Percentiles rank a stretch among this genome's conserved stretches.
Evolutionary conservation across 2,329 filamentous ascomycete genomes (phyloP).

Genomic region (Scopulariopsis brevicaulis): DNA sequence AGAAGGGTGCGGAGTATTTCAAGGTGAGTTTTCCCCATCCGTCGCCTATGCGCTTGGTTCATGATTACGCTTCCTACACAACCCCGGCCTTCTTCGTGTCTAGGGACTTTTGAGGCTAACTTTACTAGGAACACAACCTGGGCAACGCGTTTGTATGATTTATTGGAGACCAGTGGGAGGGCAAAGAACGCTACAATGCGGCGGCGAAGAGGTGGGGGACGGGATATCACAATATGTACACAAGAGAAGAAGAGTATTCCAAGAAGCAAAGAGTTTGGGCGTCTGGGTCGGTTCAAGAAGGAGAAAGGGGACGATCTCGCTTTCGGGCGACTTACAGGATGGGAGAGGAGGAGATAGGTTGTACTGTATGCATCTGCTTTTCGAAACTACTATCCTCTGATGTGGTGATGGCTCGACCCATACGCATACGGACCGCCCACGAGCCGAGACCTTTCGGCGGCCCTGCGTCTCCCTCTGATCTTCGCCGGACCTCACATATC

Average conservation of each 20-base stretch:
- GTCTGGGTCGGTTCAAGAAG: background rate
- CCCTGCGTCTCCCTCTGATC: no score
- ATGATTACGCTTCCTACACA: background rate
- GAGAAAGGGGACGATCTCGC: background rate
- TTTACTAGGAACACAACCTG: constrained; percentile 49
- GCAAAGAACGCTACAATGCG: background rate
- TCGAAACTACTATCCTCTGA: background rate
- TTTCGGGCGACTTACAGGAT: background rate
- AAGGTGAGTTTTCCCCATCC: constrained; percentile 44
- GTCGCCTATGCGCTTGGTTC: background rate
- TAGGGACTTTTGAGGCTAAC: background rate
- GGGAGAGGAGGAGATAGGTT: background rate
- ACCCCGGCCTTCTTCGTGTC: constrained; percentile 5
- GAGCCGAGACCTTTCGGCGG: no score
- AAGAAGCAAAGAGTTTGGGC: background rate
- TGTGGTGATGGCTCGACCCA: background rate
- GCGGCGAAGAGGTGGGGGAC: background rate
- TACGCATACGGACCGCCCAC: no score
- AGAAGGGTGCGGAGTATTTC: constrained; percentile 90
- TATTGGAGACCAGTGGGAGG: background rate
- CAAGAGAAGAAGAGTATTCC: background rate
- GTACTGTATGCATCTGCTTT: background rate
- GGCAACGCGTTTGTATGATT: constrained; percentile 45
- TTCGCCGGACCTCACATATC: background rate
- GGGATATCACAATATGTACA: background rate